A percentile compares a stretch with the other conserved stretches of the same genome.
Conservation (phyloP, 164 flowering plant species). For the grape (Vitis vinifera) region DNA sequence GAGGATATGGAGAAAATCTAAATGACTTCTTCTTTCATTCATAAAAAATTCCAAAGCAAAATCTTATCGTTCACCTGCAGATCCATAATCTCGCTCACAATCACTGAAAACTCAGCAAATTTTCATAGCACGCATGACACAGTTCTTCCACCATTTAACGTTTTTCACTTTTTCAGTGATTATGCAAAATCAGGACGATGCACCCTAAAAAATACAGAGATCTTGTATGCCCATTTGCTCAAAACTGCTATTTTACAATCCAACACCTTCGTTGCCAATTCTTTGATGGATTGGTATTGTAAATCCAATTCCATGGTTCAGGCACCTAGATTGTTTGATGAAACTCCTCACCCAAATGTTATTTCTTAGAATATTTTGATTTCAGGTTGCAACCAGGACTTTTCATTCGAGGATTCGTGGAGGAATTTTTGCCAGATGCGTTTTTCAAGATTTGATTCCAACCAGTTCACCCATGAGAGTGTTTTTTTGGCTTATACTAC, state of each 20-base stretch:
- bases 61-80: slow-evolving; percentile 13
- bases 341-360: no score
- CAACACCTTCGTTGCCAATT: no score
- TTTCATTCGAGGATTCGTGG: no score
- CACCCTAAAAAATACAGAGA: slow-evolving; percentile 32
- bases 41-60: slow-evolving; percentile 4
- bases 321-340: no score
- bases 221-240: slow-evolving; percentile 44
- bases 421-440: no score
- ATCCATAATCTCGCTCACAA: slow-evolving; percentile 31
- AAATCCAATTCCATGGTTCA: no score
- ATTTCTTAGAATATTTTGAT: no score
- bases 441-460: no score
- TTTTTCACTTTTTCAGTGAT: slow-evolving; percentile 33
- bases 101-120: slow-evolving; percentile 19
- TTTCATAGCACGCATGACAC: slow-evolving; percentile 9
- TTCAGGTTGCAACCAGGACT: no score
- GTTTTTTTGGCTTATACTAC: no score
- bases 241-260: slow-evolving; percentile 24
- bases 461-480: no score
- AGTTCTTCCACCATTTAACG: slow-evolving; percentile 18
- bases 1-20: background rate
- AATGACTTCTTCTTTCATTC: slow-evolving; percentile 30
- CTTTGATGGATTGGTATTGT: no score
- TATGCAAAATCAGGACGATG: slow-evolving; percentile 21